phyloP scores from a whole-genome alignment of 192 early-diverging fungal species.

The Rhizoclosmatium globosum region DNA sequence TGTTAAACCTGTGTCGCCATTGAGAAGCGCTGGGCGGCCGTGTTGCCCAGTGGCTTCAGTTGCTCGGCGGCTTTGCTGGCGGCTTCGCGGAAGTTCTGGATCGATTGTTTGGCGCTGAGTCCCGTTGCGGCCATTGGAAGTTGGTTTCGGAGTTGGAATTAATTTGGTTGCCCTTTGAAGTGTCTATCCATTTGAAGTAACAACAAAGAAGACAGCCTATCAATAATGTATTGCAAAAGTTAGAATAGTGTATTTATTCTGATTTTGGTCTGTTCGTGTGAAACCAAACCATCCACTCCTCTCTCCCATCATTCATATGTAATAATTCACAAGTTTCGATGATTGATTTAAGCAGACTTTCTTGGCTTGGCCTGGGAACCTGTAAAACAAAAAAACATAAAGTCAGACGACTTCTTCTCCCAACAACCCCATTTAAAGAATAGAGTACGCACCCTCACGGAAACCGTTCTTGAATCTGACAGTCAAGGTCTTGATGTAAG shows the following conservation, averaged over 20 bases:
- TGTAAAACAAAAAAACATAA: neutral
- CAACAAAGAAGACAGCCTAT: no score
- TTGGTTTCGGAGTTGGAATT: neutral
- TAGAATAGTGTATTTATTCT: neutral
- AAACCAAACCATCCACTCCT: neutral
- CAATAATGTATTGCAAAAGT: no score
- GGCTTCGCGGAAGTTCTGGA: constrained; percentile 12
- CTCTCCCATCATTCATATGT: neutral
- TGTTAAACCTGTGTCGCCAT: constrained; percentile 45
- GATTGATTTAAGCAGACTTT: constrained; percentile 26
- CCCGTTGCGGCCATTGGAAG: neutral
- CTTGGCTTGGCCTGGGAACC: constrained; percentile 33
- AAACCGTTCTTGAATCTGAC: constrained; percentile 99
- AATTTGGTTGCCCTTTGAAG: no score
- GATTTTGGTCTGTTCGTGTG: neutral
- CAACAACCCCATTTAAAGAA: neutral
- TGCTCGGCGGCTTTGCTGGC: constrained; percentile 33
- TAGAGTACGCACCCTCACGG: constrained; percentile 65
- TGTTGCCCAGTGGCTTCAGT: constrained; percentile 53
- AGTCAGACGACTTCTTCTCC: neutral
- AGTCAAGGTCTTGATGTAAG: constrained; percentile 91
- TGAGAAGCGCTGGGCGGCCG: constrained; percentile 50
- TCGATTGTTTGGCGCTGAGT: neutral
- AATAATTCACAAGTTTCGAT: neutral
- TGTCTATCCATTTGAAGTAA: no score